phyloP scores from a whole-genome alignment of 1,139 yeast species.

The Tardiomyces digboiensis region DNA sequence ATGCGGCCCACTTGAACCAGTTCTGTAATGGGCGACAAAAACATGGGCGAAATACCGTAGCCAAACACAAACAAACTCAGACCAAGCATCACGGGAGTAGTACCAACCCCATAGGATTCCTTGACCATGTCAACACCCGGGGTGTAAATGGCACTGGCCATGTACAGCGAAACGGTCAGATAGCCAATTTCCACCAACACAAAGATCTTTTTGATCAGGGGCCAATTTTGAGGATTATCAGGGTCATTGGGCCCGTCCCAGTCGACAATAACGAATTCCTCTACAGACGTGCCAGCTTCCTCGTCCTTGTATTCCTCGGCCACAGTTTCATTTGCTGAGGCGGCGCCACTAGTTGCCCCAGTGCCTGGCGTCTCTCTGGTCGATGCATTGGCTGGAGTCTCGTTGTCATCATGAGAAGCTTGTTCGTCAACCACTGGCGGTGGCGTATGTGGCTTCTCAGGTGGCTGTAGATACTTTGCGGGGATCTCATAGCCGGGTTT shows the following conservation, averaged over 20 bases:
- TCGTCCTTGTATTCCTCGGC: background rate
- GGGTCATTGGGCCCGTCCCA: slow-evolving; percentile 46
- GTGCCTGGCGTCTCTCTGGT: no score
- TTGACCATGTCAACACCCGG: slow-evolving; percentile 33
- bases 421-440: no score
- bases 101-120: slow-evolving; percentile 40
- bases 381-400: no score
- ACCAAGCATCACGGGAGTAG: slow-evolving; percentile 29
- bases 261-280: slow-evolving; percentile 29
- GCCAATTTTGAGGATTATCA: slow-evolving; percentile 39
- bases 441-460: no score
- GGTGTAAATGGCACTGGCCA: slow-evolving; percentile 13
- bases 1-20: slow-evolving; percentile 39
- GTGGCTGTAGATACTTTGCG: background rate
- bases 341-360: background rate
- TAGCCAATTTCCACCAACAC: background rate
- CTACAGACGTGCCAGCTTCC: background rate
- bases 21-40: slow-evolving; percentile 44
- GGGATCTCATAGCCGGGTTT: background rate
- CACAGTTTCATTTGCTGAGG: background rate
- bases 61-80: slow-evolving; percentile 45
- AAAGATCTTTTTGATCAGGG: slow-evolving; percentile 16
- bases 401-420: no score
- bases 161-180: slow-evolving; percentile 25
- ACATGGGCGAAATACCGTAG: slow-evolving; percentile 41